These are phyloP conservation scores for Grifola frondosa DNA, from an alignment of 1,284 basidiomycete genomes.

Conservation along the genomic window DNA sequence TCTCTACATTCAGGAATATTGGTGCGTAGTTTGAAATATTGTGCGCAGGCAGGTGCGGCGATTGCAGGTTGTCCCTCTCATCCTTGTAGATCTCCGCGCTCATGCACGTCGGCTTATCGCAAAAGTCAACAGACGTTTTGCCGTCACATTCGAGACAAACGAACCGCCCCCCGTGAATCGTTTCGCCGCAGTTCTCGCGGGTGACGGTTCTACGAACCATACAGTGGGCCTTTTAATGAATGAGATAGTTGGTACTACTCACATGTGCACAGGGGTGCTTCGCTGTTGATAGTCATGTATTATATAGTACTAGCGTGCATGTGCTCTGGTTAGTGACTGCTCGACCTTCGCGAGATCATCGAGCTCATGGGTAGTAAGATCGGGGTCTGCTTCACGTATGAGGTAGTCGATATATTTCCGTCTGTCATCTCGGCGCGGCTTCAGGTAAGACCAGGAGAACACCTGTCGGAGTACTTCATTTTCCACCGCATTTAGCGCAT, in stretches of 20 bases:
- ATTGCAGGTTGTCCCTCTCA: slow-evolving; percentile 1
- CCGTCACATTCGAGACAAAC: slow-evolving; percentile 1
- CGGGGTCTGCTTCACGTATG: background rate
- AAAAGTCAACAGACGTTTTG: slow-evolving; percentile 1
- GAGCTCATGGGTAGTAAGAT: background rate
- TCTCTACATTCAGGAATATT: too few relatives aligned
- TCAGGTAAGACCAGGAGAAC: slow-evolving; percentile 7
- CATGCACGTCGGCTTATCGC: slow-evolving; percentile 3
- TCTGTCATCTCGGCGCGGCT: slow-evolving; percentile 2
- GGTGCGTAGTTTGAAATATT: too few relatives aligned
- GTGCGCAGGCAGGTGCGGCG: too few relatives aligned
- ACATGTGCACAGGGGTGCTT: slow-evolving; percentile 5
- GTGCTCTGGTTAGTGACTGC: slow-evolving; percentile 1
- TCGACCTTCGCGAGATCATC: background rate
- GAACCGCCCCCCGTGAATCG: background rate
- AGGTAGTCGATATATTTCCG: background rate
- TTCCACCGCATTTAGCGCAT: slow-evolving; percentile 19
- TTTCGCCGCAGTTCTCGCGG: background rate
- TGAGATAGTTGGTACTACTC: background rate
- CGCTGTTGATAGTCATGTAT: background rate
- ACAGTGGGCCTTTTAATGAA: too few relatives aligned
- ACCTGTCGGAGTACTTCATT: slow-evolving; percentile 14
- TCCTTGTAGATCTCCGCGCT: background rate
- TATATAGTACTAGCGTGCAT: slow-evolving; percentile 4
- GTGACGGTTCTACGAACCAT: too few relatives aligned